Conservation (phyloP, 371 early-diverging fungal species). For the Dichotomocladium elegans region DNA sequence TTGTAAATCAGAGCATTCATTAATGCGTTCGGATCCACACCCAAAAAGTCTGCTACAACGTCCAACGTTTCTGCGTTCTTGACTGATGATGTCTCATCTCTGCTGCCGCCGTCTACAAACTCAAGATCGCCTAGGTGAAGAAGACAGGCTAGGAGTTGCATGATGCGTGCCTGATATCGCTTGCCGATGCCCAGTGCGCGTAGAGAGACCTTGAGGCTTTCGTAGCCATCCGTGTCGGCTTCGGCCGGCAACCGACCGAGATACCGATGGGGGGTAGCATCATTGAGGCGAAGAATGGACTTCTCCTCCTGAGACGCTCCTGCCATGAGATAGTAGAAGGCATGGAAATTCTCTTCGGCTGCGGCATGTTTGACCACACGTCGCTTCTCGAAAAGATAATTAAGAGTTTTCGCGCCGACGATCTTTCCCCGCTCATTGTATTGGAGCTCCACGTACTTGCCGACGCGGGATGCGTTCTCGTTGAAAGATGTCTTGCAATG, state of each 20-base stretch:
- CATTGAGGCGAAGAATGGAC: slow-evolving; percentile 24
- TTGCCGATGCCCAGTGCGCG: slow-evolving; percentile 76
- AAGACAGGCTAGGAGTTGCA: slow-evolving; percentile 81
- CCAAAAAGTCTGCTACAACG: slow-evolving; percentile 81
- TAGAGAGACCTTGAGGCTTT: slow-evolving; percentile 65
- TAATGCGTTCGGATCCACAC: slow-evolving; percentile 74
- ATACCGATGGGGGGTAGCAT: slow-evolving; percentile 22
- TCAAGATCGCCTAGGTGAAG: slow-evolving; percentile 82
- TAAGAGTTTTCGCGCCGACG: slow-evolving; percentile 84
- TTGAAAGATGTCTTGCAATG: slow-evolving; percentile 75
- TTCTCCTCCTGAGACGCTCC: slow-evolving; percentile 40
- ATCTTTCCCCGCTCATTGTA: slow-evolving; percentile 88
- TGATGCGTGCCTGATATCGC: slow-evolving; percentile 76
- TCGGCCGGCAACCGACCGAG: slow-evolving; percentile 19
- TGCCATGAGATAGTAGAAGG: slow-evolving; percentile 84
- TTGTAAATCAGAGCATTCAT: slow-evolving; percentile 84
- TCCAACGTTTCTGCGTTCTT: slow-evolving; percentile 69
- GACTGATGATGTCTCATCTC: slow-evolving; percentile 68
- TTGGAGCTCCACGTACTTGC: slow-evolving; percentile 88
- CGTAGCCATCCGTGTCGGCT: slow-evolving; percentile 53
- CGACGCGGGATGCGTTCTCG: slow-evolving; percentile 88
- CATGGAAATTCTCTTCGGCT: slow-evolving; percentile 87
- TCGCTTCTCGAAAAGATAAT: slow-evolving; percentile 88
- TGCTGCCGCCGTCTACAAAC: slow-evolving; percentile 55
- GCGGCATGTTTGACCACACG: slow-evolving; percentile 55